Conservation (phyloP, 2,329 filamentous ascomycete genomes). For the Aspergillus calidoustus region DNA sequence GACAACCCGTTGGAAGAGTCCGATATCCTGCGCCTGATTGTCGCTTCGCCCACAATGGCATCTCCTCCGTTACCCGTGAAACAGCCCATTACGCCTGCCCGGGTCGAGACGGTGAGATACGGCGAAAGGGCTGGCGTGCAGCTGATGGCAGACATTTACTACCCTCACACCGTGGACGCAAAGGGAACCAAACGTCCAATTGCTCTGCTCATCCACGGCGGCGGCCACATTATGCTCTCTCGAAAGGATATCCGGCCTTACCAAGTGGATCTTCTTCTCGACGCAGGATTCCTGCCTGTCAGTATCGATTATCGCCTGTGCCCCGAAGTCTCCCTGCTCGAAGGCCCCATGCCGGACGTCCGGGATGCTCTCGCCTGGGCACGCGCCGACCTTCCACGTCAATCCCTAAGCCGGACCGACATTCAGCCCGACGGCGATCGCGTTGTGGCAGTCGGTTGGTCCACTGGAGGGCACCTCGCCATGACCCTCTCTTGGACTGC, state of each 20-base stretch:
- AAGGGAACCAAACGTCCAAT: neutral
- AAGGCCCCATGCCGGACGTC: conserved; percentile 40
- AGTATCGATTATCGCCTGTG: conserved; percentile 58
- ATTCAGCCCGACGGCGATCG: conserved; percentile 23
- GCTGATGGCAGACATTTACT: conserved; percentile 2
- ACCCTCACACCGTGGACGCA: neutral
- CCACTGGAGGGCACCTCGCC: conserved; percentile 53
- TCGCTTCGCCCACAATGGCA: neutral
- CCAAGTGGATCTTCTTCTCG: conserved; percentile 47
- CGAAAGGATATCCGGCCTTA: conserved; percentile 12
- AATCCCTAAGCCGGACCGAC: conserved; percentile 16
- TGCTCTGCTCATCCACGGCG: conserved; percentile 26
- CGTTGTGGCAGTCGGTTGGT: conserved; percentile 55
- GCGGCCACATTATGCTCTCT: conserved; percentile 20
- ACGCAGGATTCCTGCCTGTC: conserved; percentile 51
- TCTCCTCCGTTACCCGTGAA: no score
- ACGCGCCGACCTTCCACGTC: conserved; percentile 35
- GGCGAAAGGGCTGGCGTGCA: neutral
- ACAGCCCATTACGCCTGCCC: neutral
- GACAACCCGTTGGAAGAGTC: neutral
- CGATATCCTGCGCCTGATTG: neutral
- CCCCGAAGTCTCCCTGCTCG: conserved; percentile 49
- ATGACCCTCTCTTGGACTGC: conserved; percentile 50
- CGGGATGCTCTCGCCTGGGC: conserved; percentile 37
- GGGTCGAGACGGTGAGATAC: neutral